A percentile compares a stretch with the other conserved stretches of the same genome.
Evolutionary conservation across 331 rosid genomes (phyloP).

Genomic region (Quercus phellos): DNA sequence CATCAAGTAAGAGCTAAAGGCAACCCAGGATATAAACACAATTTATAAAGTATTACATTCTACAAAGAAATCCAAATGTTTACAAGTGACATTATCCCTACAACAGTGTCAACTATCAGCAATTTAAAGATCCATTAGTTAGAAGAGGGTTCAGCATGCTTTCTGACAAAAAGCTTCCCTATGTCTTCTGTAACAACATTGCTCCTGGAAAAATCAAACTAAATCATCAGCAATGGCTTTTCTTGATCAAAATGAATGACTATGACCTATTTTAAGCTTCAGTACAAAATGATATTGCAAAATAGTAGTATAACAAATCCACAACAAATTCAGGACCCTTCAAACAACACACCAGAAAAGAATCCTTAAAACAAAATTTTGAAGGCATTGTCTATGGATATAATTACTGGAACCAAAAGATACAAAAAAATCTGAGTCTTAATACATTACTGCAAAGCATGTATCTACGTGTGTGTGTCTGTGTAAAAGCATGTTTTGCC

Average conservation of each 20-base stretch:
- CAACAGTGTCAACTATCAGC: slow-evolving; percentile 18
- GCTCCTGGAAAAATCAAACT: slow-evolving; percentile 49
- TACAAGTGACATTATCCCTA: slow-evolving; percentile 1
- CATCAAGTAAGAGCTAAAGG: background rate
- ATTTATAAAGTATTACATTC: slow-evolving; percentile 21
- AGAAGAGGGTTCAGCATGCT: slow-evolving; percentile 36
- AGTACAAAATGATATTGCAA: background rate
- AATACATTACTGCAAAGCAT: background rate
- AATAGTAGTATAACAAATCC: background rate
- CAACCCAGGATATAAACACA: slow-evolving; percentile 20
- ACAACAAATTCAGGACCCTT: background rate
- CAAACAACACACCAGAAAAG: background rate
- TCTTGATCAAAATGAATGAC: background rate
- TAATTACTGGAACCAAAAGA: background rate
- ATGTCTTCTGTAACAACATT: slow-evolving; percentile 79
- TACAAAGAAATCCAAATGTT: slow-evolving; percentile 15
- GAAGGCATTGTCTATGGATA: background rate
- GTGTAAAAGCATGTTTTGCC: too few relatives aligned
- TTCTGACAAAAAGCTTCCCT: slow-evolving; percentile 67
- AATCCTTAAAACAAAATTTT: background rate
- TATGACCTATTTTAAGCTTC: background rate
- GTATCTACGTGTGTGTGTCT: background rate
- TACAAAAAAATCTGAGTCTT: background rate
- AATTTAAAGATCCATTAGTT: slow-evolving; percentile 17
- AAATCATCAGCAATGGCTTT: background rate